Base-by-base conservation (phyloP, 2,329 filamentous ascomycete species). In the Ophiostoma australiae region DNA sequence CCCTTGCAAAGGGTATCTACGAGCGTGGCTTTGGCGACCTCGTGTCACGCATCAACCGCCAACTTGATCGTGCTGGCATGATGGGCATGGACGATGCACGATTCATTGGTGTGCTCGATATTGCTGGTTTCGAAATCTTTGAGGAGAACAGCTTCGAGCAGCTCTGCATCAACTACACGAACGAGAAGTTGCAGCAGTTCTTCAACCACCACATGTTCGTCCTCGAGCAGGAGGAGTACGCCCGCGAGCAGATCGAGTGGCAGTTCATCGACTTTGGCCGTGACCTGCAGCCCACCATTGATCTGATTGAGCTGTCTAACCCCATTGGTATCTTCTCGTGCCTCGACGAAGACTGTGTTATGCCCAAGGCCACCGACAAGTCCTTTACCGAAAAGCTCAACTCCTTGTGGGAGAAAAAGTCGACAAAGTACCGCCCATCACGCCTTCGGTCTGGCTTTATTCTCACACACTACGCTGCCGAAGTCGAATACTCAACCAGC, bases 181-280 rank as follows among this genome's bases (percentile, higher is more conserved):
- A 99, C 81, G 95, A 99, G 80, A 99, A 97, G 80, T 87, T 99
- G 7, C 95, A 99, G 78, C 95, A 99, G 76, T 99, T 99, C 80
- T 99, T 99, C 86, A 99, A 99, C 77, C 95, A 99, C 78, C 96
- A 99, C 83, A 99, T 99, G 95, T 99, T 99, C 78, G 95, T 99
- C 11, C 84, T 99, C 8, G 95, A 99, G 79, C 95, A 99, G 77
- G 95, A 99, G 79, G 95, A 99, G 79, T 99, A 99, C 79, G 94
- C 95, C 10, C 86, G 94, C 67, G 95, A 99, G 78, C 92, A 97
- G 80, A 99, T 99, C 75, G 95, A 99, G 81, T 99, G 95, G 95
- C 93, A 98, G 78, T 99, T 99, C 79, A 99, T 99, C 78, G 95
- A 99, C 80, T 99, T 99, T 78, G 95, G 95, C 23, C 93, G 94